Percentiles rank a stretch among this genome's conserved stretches.
Conservation (phyloP, 805 yeast species). For the Spathaspora girioi region DNA sequence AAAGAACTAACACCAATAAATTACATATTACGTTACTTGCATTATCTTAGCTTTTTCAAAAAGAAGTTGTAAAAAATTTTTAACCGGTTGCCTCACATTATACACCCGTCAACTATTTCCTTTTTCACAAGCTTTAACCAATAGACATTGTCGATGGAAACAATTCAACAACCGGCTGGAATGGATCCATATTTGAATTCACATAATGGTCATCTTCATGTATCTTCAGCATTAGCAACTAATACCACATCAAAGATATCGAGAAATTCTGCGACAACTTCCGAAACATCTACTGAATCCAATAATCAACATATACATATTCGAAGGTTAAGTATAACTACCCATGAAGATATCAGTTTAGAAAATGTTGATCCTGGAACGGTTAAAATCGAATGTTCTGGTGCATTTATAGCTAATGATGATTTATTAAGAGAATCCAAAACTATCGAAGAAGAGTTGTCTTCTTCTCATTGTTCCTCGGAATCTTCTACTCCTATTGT, state of each 20-base stretch:
- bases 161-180: neutral
- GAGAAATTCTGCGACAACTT: too few relatives aligned
- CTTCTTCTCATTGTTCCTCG: conserved; percentile 12
- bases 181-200: neutral
- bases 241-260: neutral
- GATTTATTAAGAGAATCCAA: conserved; percentile 23
- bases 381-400: conserved; percentile 41
- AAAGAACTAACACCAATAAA: neutral
- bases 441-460: neutral
- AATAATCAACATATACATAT: neutral
- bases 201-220: neutral
- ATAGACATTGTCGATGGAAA: neutral
- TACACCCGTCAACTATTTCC: neutral
- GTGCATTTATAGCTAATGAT: conserved; percentile 44
- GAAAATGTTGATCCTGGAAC: conserved; percentile 32
- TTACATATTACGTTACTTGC: neutral
- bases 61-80: neutral
- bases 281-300: neutral
- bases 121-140: neutral
- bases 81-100: neutral
- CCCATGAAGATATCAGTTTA: conserved; percentile 14
- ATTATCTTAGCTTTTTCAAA: neutral
- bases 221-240: neutral
- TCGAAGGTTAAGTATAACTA: neutral
- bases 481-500: conserved; percentile 18